Percentiles rank a stretch among this genome's conserved stretches.
Conservation (phyloP, 169 alveolate genomes). For the Plasmodium vinckei region DNA sequence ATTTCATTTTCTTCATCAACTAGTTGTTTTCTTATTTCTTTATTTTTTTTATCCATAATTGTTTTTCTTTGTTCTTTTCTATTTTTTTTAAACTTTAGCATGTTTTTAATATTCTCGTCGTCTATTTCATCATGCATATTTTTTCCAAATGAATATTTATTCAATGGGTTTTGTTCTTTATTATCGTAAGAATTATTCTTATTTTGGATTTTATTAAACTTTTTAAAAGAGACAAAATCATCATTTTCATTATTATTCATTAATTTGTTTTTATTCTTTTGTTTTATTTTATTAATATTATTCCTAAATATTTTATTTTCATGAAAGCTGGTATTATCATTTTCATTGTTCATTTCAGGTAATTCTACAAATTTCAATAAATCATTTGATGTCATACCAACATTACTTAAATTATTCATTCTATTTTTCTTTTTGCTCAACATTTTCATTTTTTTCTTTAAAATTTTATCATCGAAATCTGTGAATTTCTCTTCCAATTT, state of each 20-base stretch:
- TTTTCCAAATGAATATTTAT: slow-evolving; percentile 11
- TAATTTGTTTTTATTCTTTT: slow-evolving; percentile 59
- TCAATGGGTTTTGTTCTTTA: slow-evolving; percentile 49
- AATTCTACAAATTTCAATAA: slow-evolving; percentile 74
- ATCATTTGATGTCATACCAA: slow-evolving; percentile 76
- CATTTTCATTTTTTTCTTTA: slow-evolving; percentile 53
- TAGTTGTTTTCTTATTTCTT: slow-evolving; percentile 75
- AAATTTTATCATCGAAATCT: slow-evolving; percentile 70
- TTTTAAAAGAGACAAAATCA: slow-evolving; percentile 73
- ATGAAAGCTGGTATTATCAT: slow-evolving; percentile 15
- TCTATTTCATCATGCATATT: slow-evolving; percentile 31
- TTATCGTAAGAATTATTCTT: slow-evolving; percentile 10
- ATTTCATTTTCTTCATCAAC: slow-evolving; percentile 78
- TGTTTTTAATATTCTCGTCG: slow-evolving; percentile 75
- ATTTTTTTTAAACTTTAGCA: slow-evolving; percentile 73
- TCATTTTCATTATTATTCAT: slow-evolving; percentile 32
- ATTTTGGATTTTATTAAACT: slow-evolving; percentile 71
- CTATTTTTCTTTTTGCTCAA: slow-evolving; percentile 49
- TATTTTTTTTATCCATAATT: slow-evolving; percentile 38
- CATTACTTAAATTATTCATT: slow-evolving; percentile 64
- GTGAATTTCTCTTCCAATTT: slow-evolving; percentile 76
- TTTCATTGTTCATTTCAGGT: slow-evolving; percentile 65
- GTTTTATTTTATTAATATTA: slow-evolving; percentile 67
- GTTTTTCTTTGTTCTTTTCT: slow-evolving; percentile 69
- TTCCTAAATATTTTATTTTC: slow-evolving; percentile 71